Evolutionary conservation across 2,329 filamentous ascomycete species (phyloP).

Genomic region (Xylariaceae sp.): DNA sequence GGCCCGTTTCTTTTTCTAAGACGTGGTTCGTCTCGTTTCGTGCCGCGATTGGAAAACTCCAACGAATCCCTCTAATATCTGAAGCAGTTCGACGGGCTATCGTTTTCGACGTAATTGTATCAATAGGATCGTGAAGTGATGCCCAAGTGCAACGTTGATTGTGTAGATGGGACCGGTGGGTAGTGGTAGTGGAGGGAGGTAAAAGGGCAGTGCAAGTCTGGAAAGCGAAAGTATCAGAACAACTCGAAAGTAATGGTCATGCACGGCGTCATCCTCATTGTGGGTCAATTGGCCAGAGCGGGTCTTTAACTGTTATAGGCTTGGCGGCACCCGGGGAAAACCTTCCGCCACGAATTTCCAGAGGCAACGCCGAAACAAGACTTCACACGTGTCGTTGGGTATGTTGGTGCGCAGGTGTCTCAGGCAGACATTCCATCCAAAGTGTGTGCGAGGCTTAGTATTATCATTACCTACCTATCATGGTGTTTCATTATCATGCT

Average conservation of each 20-base stretch:
- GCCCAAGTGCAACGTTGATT: neutral
- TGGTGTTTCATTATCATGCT: too few species aligned
- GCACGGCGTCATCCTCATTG: slow-evolving; percentile 14
- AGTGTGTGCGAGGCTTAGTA: too few species aligned
- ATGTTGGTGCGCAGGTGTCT: too few species aligned
- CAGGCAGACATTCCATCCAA: too few species aligned
- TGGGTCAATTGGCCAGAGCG: neutral
- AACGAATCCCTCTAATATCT: neutral
- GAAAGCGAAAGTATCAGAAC: neutral
- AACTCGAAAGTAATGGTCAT: neutral
- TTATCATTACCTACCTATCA: too few species aligned
- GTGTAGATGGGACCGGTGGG: neutral
- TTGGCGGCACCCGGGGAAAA: slow-evolving; percentile 12
- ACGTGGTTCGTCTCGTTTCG: neutral
- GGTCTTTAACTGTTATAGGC: neutral
- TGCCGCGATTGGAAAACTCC: neutral
- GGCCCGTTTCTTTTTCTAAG: neutral
- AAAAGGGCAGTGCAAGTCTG: neutral
- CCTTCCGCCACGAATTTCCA: neutral
- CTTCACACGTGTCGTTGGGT: too few species aligned
- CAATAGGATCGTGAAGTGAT: neutral
- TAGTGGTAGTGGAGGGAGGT: neutral
- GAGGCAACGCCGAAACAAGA: neutral
- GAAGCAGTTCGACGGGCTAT: neutral
- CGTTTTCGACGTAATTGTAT: neutral